Percentiles rank a stretch among this genome's conserved stretches.
Evolutionary conservation across 1,284 basidiomycete species (phyloP).

Genomic region (Neotropicomus parvogracilis): DNA sequence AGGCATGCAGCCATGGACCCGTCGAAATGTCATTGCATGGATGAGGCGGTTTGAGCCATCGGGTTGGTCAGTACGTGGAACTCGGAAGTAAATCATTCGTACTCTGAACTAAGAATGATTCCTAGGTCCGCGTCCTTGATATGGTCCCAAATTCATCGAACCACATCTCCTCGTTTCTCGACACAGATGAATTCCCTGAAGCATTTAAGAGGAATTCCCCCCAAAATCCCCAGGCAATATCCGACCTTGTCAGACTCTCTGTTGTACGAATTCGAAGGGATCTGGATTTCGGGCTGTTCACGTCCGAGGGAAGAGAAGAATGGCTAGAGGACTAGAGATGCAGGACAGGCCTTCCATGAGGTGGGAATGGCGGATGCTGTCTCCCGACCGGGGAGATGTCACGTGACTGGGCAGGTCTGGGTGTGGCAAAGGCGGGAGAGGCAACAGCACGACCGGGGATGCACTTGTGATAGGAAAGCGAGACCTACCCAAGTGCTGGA

Average conservation of each 20-base stretch:
- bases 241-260: conserved; percentile 10
- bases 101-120: not conserved
- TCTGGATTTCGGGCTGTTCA: too few species aligned
- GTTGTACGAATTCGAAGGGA: conserved; percentile 7
- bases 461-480: too few species aligned
- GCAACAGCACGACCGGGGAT: too few species aligned
- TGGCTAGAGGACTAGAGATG: too few species aligned
- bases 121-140: conserved; percentile 7
- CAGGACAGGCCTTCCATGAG: too few species aligned
- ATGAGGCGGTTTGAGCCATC: conserved; percentile 11
- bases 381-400: too few species aligned
- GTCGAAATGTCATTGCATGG: conserved; percentile 8
- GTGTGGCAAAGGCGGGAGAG: too few species aligned
- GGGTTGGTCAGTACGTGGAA: conserved; percentile 7
- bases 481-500: too few species aligned
- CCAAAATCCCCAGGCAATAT: not conserved
- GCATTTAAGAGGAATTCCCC: not conserved
- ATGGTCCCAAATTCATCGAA: conserved; percentile 3
- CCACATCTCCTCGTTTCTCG: conserved; percentile 6
- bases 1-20: conserved; percentile 9
- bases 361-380: too few species aligned
- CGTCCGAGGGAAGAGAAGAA: too few species aligned
- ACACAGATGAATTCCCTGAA: not conserved
- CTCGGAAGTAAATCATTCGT: not conserved
- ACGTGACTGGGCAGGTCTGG: too few species aligned